Conservation (phyloP, 495 filamentous ascomycete species). For the Xeromyces bisporus region DNA sequence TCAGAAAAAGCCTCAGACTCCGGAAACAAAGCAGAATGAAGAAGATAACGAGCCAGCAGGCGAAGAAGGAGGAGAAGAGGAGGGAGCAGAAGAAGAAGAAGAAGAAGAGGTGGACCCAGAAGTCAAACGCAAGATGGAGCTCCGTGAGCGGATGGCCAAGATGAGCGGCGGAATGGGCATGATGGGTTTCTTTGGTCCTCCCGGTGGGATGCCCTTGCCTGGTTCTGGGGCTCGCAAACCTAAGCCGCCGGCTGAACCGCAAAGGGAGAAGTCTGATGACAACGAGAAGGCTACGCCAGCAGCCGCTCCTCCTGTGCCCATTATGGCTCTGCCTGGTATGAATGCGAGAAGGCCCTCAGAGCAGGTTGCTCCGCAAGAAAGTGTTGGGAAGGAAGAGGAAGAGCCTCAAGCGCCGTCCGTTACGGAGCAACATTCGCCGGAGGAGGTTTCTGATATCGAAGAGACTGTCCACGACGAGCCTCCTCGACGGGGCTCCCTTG, state of each 20-base stretch:
- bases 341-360: slow-evolving; percentile 29
- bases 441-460: slow-evolving; percentile 45
- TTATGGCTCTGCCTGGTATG: slow-evolving; percentile 65
- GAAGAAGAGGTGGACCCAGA: slow-evolving; percentile 91
- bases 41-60: slow-evolving; percentile 26
- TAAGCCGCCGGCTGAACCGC: slow-evolving; percentile 49
- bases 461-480: slow-evolving; percentile 32
- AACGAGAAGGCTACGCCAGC: slow-evolving; percentile 33
- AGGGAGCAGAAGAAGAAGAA: slow-evolving; percentile 54
- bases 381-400: slow-evolving; percentile 29
- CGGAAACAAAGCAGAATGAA: slow-evolving; percentile 1
- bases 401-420: slow-evolving; percentile 18
- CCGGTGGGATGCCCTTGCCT: slow-evolving; percentile 46
- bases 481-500: slow-evolving; percentile 27
- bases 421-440: slow-evolving; percentile 27
- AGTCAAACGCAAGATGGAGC: slow-evolving; percentile 65
- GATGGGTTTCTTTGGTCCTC: slow-evolving; percentile 81
- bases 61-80: slow-evolving; percentile 36
- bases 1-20: background rate
- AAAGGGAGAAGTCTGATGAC: slow-evolving; percentile 18
- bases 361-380: slow-evolving; percentile 17
- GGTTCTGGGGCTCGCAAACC: slow-evolving; percentile 26
- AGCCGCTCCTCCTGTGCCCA: slow-evolving; percentile 52
- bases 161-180: slow-evolving; percentile 98
- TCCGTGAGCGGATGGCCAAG: slow-evolving; percentile 90